phyloP scores from a whole-genome alignment of 352 stramenopile species.

The Phytophthora fragariae region DNA sequence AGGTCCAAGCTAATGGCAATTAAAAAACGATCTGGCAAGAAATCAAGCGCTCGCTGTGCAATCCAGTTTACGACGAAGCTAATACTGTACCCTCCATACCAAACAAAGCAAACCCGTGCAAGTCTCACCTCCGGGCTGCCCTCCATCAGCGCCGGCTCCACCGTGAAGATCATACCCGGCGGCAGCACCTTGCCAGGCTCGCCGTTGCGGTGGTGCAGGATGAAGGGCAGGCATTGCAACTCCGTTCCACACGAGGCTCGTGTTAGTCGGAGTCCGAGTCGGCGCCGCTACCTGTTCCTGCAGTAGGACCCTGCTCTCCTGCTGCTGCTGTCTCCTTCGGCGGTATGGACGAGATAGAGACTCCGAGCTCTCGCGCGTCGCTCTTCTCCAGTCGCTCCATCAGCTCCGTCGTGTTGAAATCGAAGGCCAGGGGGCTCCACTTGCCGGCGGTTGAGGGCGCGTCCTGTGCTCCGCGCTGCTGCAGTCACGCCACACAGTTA shows the following conservation, averaged over 20 bases:
- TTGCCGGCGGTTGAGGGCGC: conserved; percentile 36
- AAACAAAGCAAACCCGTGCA: too few species aligned
- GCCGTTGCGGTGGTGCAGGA: conserved; percentile 91
- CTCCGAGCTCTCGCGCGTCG: conserved; percentile 61
- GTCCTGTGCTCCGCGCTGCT: conserved; percentile 47
- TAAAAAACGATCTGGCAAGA: too few species aligned
- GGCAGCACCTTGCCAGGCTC: conserved; percentile 81
- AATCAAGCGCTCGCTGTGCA: too few species aligned
- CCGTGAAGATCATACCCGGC: conserved; percentile 98
- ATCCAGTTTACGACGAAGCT: too few species aligned
- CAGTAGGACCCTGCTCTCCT: not conserved
- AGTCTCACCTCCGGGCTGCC: conserved; percentile 77
- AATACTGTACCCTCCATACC: too few species aligned
- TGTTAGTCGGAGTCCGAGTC: conserved; percentile 14
- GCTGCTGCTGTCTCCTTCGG: not conserved
- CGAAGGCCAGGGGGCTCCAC: conserved; percentile 71
- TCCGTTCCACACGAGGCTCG: conserved; percentile 30
- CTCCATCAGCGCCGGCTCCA: conserved; percentile 98
- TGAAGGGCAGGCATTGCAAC: conserved; percentile 97
- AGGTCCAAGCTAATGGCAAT: too few species aligned
- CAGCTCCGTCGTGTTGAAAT: conserved; percentile 61
- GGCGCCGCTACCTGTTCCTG: conserved; percentile 1
- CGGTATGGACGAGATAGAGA: conserved; percentile 58
- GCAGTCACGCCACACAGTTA: conserved; percentile 1
- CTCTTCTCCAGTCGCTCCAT: conserved; percentile 62